Evolutionary conservation across 495 filamentous ascomycete genomes (phyloP).

Genomic region (Tuber aestivum): DNA sequence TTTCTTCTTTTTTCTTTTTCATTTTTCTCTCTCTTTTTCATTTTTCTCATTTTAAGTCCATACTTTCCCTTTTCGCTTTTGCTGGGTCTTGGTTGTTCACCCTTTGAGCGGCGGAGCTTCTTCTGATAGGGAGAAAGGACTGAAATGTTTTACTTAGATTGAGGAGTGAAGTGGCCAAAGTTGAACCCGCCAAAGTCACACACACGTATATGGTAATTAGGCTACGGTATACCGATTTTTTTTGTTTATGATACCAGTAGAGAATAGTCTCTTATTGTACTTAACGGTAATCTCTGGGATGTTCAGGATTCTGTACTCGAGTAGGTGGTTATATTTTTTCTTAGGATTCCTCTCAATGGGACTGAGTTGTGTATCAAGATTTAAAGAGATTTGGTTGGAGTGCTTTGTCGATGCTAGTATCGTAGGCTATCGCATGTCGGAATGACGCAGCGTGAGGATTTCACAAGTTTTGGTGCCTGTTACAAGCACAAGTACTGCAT

Average conservation of each 20-base stretch:
- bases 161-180: background rate
- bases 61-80: background rate
- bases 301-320: background rate
- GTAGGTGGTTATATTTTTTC: background rate
- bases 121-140: background rate
- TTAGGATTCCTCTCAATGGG: background rate
- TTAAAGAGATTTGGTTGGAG: background rate
- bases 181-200: background rate
- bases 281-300: background rate
- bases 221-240: background rate
- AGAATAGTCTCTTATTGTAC: background rate
- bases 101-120: background rate
- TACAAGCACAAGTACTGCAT: too few species aligned
- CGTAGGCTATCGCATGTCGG: too few species aligned
- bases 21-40: slow-evolving; percentile 13
- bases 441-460: too few species aligned
- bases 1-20: slow-evolving; percentile 19
- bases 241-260: background rate
- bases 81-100: background rate
- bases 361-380: background rate
- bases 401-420: background rate
- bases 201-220: background rate
- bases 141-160: background rate
- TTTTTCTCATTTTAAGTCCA: slow-evolving; percentile 8
- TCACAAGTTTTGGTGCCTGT: background rate